A percentile compares a stretch with the other conserved stretches of the same genome.
phyloP scores from a whole-genome alignment of 2,329 filamentous ascomycete genomes.

The Mycocentrospora acerina region DNA sequence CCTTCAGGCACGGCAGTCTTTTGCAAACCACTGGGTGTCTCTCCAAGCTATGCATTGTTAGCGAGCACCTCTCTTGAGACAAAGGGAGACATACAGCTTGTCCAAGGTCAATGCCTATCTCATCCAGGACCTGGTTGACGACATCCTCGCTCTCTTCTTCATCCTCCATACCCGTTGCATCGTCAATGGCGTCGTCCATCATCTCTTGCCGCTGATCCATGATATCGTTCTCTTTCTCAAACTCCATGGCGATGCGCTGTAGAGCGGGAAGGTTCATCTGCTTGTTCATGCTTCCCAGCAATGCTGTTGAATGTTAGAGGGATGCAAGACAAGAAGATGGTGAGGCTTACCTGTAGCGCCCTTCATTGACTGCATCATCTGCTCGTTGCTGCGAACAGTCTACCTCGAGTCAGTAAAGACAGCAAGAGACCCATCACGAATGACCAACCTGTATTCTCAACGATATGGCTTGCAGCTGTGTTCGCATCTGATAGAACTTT shows the following conservation, averaged over 20 bases:
- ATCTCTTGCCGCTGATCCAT: conserved; percentile 99
- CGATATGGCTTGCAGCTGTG: conserved; percentile 93
- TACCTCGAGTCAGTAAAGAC: conserved; percentile 43
- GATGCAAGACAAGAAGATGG: not conserved
- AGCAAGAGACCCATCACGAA: too few relatives aligned
- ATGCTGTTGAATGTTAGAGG: conserved; percentile 49
- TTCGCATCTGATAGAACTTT: conserved; percentile 98
- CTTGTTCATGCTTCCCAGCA: conserved; percentile 94
- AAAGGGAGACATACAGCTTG: conserved; percentile 67
- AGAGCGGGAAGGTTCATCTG: conserved; percentile 96
- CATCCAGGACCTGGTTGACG: conserved; percentile 92
- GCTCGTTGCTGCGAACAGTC: conserved; percentile 97
- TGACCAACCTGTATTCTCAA: conserved; percentile 81
- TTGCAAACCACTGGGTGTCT: conserved; percentile 84
- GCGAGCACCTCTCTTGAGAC: conserved; percentile 3
- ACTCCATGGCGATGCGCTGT: conserved; percentile 97
- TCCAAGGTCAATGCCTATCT: conserved; percentile 92
- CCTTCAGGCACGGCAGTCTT: conserved; percentile 71
- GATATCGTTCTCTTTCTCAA: conserved; percentile 97
- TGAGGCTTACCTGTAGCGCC: conserved; percentile 66
- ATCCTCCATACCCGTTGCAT: conserved; percentile 85
- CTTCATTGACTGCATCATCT: conserved; percentile 99
- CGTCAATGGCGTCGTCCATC: conserved; percentile 99
- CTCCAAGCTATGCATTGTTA: conserved; percentile 68
- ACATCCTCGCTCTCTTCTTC: conserved; percentile 97